Percentiles rank a stretch among this genome's conserved stretches.
Evolutionary conservation across 768 basidiomycete genomes (phyloP).

Genomic region (Pisolithus orientalis): DNA sequence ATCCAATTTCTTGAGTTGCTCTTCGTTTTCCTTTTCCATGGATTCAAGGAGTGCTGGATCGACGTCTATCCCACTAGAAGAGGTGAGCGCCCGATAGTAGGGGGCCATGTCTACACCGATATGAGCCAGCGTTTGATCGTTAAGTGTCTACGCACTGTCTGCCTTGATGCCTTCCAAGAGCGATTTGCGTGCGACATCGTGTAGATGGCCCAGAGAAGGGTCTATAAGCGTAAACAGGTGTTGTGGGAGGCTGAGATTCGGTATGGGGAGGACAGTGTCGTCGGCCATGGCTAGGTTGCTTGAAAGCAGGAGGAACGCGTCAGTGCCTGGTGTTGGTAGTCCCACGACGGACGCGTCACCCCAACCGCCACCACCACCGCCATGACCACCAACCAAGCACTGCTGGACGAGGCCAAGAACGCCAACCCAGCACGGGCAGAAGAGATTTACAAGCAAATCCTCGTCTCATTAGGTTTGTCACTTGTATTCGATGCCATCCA

Average conservation of each 20-base stretch:
- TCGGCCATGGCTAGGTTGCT: too few relatives aligned
- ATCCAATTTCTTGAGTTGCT: conserved; percentile 69
- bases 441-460: conserved; percentile 34
- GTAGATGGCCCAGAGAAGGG: conserved; percentile 52
- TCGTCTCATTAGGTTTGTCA: conserved; percentile 25
- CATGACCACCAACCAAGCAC: conserved; percentile 6
- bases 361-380: neutral
- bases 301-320: neutral
- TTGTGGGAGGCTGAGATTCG: too few relatives aligned
- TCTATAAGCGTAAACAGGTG: conserved; percentile 62
- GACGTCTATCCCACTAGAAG: conserved; percentile 36
- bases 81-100: conserved; percentile 49
- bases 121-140: neutral
- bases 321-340: neutral
- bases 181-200: conserved; percentile 56
- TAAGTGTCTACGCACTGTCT: conserved; percentile 46
- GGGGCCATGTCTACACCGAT: conserved; percentile 78
- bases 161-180: conserved; percentile 71
- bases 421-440: conserved; percentile 61
- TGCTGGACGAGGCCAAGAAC: conserved; percentile 45
- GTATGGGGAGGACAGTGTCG: too few relatives aligned
- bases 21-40: conserved; percentile 57
- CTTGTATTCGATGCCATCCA: neutral
- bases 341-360: neutral
- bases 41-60: conserved; percentile 7